These are phyloP conservation scores for Suillus occidentalis DNA, from an alignment of 768 basidiomycete species.

Conservation along the genomic window DNA sequence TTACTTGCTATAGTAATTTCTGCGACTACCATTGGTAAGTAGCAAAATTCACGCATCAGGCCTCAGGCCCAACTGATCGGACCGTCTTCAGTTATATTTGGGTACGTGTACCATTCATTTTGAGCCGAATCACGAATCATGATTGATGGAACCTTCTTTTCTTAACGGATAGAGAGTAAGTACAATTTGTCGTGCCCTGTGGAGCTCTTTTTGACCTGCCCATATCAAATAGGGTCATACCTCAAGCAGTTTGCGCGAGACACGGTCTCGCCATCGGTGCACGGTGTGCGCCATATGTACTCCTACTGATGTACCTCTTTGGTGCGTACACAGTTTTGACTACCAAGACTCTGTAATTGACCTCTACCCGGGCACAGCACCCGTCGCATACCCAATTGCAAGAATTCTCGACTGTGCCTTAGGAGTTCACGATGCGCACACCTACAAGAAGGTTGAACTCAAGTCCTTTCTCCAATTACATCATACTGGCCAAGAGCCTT, in stretches of 20 bases:
- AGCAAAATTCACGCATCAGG: neutral
- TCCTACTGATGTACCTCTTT: constrained; percentile 67
- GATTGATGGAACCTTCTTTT: neutral
- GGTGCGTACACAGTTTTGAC: constrained; percentile 22
- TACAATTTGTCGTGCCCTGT: neutral
- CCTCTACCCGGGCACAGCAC: constrained; percentile 41
- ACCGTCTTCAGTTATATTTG: constrained; percentile 69
- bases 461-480: constrained; percentile 82
- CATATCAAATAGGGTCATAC: constrained; percentile 49
- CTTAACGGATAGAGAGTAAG: constrained; percentile 2
- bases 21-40: constrained; percentile 55
- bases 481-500: constrained; percentile 67
- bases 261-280: constrained; percentile 84
- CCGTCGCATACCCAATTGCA: constrained; percentile 71
- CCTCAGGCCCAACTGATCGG: constrained; percentile 9
- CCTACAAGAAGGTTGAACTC: constrained; percentile 81
- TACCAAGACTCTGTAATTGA: constrained; percentile 1
- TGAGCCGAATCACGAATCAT: neutral
- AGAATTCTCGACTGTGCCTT: constrained; percentile 79
- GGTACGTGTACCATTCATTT: constrained; percentile 45
- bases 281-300: constrained; percentile 71
- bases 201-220: neutral
- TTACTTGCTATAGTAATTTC: constrained; percentile 75
- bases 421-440: constrained; percentile 68
- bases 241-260: constrained; percentile 73